phyloP scores from a whole-genome alignment of 2,329 filamentous ascomycete species.

The Xylaria sp. region DNA sequence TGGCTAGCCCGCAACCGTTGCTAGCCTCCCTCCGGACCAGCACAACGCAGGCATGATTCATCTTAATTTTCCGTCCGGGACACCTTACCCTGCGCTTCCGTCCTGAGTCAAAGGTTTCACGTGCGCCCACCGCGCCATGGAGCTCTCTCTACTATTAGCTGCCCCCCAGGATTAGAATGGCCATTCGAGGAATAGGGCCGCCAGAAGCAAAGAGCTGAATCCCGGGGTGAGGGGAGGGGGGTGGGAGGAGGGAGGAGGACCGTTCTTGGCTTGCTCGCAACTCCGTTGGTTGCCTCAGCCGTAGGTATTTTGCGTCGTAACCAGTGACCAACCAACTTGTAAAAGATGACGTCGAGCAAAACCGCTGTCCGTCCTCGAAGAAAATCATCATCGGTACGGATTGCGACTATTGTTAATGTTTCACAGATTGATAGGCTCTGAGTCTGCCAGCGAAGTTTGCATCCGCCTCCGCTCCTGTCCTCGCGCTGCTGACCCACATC shows the following conservation, averaged over 20 bases:
- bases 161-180: neutral
- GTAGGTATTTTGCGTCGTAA: neutral
- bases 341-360: no score
- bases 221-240: no score
- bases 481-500: neutral
- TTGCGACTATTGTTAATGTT: neutral
- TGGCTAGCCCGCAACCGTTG: neutral
- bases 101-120: neutral
- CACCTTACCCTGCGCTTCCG: neutral
- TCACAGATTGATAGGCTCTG: slow-evolving; percentile 3
- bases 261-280: neutral
- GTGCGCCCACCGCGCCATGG: neutral
- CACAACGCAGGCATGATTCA: neutral
- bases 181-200: neutral
- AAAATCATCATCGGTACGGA: neutral
- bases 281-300: neutral
- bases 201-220: neutral
- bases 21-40: neutral
- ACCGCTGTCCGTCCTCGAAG: no score
- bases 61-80: neutral
- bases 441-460: slow-evolving; percentile 2
- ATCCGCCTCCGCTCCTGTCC: neutral
- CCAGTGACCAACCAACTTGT: no score
- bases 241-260: no score
- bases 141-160: neutral